These are phyloP conservation scores for Didymella pinodella DNA, from an alignment of 2,329 filamentous ascomycete genomes.

Conservation along the genomic window DNA sequence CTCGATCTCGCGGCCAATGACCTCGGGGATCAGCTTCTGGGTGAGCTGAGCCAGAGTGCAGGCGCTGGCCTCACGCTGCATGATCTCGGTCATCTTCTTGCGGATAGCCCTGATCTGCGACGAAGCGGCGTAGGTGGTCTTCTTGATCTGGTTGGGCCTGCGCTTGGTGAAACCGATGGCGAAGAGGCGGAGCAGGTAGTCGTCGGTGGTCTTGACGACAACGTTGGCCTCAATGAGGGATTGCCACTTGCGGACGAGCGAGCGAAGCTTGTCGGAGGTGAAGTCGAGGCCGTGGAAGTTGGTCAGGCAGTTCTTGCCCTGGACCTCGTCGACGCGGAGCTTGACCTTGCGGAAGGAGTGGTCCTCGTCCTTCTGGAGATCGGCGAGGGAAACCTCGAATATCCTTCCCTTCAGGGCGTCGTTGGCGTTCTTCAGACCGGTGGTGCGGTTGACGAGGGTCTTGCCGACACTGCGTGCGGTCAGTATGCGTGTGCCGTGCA, in stretches of 20 bases:
- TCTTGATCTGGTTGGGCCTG: conserved; percentile 99
- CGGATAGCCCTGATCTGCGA: conserved; percentile 98
- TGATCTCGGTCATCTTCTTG: conserved; percentile 99
- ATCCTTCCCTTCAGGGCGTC: conserved; percentile 98
- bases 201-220: conserved; percentile 99
- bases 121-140: conserved; percentile 97
- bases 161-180: conserved; percentile 99
- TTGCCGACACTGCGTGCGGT: conserved; percentile 83
- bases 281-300: conserved; percentile 99
- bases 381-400: conserved; percentile 97
- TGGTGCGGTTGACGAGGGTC: conserved; percentile 99
- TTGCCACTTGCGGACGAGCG: conserved; percentile 99
- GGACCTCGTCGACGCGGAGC: conserved; percentile 97
- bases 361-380: conserved; percentile 99
- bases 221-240: conserved; percentile 99
- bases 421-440: conserved; percentile 99
- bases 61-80: conserved; percentile 91
- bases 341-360: conserved; percentile 99
- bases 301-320: conserved; percentile 99
- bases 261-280: conserved; percentile 99
- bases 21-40: conserved; percentile 98
- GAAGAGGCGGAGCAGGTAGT: conserved; percentile 99
- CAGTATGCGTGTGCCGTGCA: conserved; percentile 21
- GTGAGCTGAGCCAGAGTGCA: conserved; percentile 97
- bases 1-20: conserved; percentile 99